A percentile compares a stretch with the other conserved stretches of the same genome.
Evolutionary conservation across 176 grass and related monocot genomes (phyloP).

Genomic region (Stipa capillata): DNA sequence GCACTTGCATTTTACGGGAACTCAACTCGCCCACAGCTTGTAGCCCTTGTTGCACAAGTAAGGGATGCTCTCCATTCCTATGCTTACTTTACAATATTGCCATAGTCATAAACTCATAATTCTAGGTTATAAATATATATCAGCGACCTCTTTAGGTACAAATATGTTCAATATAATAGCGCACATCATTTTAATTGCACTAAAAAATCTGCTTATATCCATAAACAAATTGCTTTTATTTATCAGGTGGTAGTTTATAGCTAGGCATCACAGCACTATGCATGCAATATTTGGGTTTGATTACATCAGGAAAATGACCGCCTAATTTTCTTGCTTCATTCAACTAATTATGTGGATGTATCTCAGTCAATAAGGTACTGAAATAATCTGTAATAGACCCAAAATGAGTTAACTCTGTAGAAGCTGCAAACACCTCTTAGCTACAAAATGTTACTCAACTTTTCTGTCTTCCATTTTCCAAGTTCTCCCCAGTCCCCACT

Average conservation of each 20-base stretch:
- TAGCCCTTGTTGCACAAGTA: constrained; percentile 83
- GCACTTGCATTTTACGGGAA: constrained; percentile 89
- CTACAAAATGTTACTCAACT: neutral
- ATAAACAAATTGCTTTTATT: neutral
- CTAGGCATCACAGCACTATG: neutral
- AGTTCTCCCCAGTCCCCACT: neutral
- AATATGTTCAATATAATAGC: constrained; percentile 3
- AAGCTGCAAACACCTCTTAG: neutral
- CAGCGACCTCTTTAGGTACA: neutral
- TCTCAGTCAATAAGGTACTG: neutral
- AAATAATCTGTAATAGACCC: neutral
- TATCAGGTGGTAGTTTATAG: neutral
- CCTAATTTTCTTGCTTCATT: neutral
- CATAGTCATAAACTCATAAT: neutral
- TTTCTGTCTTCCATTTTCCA: neutral
- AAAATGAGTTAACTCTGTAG: neutral
- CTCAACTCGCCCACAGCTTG: constrained; percentile 59
- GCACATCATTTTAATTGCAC: neutral
- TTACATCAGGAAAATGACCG: neutral
- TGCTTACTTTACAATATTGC: neutral
- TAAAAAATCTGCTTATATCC: neutral
- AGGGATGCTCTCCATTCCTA: constrained; percentile 1
- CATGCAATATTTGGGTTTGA: neutral
- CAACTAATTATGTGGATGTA: constrained; percentile 2
- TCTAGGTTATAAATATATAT: neutral